Evolutionary conservation across 345 rosid species (phyloP).

Genomic region (Brassica napus): DNA sequence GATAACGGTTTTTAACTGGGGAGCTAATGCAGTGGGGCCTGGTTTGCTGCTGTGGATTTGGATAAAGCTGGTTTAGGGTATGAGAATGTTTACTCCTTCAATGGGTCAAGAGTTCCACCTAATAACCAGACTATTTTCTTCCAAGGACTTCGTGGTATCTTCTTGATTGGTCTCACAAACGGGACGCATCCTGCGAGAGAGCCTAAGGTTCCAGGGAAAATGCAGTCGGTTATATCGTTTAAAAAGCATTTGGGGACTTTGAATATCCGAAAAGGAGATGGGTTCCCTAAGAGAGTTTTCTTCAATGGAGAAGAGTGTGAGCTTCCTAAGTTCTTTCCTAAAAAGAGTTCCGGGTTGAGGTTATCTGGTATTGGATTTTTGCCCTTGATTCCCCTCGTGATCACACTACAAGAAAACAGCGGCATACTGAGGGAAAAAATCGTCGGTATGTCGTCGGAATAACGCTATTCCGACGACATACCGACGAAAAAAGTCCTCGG

Average conservation of each 20-base stretch:
- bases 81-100: constrained; percentile 76
- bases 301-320: constrained; percentile 98
- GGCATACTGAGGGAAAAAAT: too few species aligned
- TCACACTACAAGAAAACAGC: background rate
- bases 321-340: constrained; percentile 62
- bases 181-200: constrained; percentile 48
- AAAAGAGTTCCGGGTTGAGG: constrained; percentile 41
- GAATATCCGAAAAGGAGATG: constrained; percentile 59
- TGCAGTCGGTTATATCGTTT: constrained; percentile 78
- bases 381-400: constrained; percentile 22
- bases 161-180: constrained; percentile 58
- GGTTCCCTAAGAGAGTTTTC: constrained; percentile 67
- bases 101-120: constrained; percentile 56
- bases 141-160: constrained; percentile 67
- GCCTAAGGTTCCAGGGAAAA: constrained; percentile 78
- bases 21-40: constrained; percentile 50
- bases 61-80: constrained; percentile 62
- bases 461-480: too few species aligned
- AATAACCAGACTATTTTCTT: constrained; percentile 64
- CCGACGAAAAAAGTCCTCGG: too few species aligned
- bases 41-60: constrained; percentile 69
- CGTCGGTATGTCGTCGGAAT: too few species aligned
- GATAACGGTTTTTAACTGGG: constrained; percentile 87
- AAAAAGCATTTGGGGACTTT: constrained; percentile 48
- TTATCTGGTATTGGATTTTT: constrained; percentile 27